Conservation (phyloP, 108 stramenopile genomes). For the Cyclostephanos tholiformis region DNA sequence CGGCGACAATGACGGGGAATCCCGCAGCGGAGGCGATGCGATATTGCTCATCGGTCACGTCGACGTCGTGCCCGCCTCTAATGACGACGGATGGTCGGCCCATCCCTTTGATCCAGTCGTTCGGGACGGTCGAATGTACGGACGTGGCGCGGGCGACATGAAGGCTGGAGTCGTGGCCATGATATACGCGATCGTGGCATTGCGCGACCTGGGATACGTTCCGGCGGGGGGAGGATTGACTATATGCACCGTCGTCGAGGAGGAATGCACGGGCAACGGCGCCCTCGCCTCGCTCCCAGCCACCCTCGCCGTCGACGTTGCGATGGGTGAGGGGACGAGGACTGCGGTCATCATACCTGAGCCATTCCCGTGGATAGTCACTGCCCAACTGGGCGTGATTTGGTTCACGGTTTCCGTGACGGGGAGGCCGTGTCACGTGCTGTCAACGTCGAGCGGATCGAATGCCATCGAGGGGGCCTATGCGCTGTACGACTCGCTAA, state of each 20-base stretch:
- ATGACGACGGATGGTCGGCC: slow-evolving; percentile 27
- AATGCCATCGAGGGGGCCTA: slow-evolving; percentile 36
- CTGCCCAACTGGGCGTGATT: slow-evolving; percentile 27
- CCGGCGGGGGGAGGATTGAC: slow-evolving; percentile 12
- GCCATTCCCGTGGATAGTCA: slow-evolving; percentile 28
- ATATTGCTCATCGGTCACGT: slow-evolving; percentile 28
- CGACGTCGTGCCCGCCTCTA: slow-evolving; percentile 23
- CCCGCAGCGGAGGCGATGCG: background rate
- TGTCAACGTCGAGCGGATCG: slow-evolving; percentile 25
- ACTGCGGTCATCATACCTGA: too few species aligned
- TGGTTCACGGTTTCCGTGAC: slow-evolving; percentile 27
- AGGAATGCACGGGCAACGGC: slow-evolving; percentile 37
- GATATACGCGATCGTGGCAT: slow-evolving; percentile 28
- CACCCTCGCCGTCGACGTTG: background rate
- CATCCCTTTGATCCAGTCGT: slow-evolving; percentile 25
- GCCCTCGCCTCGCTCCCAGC: slow-evolving; percentile 19
- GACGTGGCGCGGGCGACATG: slow-evolving; percentile 37
- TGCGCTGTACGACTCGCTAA: slow-evolving; percentile 13
- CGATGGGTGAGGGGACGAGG: too few species aligned
- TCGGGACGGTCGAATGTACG: slow-evolving; percentile 21
- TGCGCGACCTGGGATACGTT: slow-evolving; percentile 22
- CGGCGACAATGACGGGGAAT: background rate
- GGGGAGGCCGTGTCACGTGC: slow-evolving; percentile 30
- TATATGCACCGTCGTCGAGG: slow-evolving; percentile 37
- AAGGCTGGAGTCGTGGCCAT: slow-evolving; percentile 24